Conservation (phyloP, 352 stramenopile genomes). For the Phytophthora agathidicida region DNA sequence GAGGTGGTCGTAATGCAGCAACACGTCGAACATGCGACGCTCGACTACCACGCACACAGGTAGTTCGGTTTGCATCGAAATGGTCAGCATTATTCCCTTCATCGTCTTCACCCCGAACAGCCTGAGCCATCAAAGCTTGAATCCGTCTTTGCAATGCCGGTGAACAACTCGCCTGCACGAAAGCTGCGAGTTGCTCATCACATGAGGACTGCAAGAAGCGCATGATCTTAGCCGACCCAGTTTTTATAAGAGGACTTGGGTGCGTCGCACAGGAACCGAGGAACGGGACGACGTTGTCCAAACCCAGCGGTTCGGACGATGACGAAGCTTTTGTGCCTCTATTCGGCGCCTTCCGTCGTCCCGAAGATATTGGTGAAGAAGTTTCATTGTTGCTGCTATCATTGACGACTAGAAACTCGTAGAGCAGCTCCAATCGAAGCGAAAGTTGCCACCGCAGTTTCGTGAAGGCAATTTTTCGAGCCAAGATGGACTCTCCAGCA, state of each 20-base stretch:
- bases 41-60: conserved; percentile 69
- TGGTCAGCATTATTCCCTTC: conserved; percentile 59
- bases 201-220: conserved; percentile 38
- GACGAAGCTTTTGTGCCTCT: conserved; percentile 10
- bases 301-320: conserved; percentile 44
- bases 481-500: conserved; percentile 32
- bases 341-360: conserved; percentile 15
- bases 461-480: conserved; percentile 54
- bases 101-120: conserved; percentile 33
- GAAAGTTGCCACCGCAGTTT: conserved; percentile 71
- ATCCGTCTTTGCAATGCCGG: conserved; percentile 64
- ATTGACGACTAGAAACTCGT: conserved; percentile 48
- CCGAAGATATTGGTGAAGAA: conserved; percentile 22
- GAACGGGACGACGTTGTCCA: conserved; percentile 80
- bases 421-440: conserved; percentile 65
- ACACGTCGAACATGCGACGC: conserved; percentile 77
- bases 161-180: conserved; percentile 65
- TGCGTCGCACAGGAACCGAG: conserved; percentile 68
- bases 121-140: conserved; percentile 44
- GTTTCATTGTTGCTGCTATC: conserved; percentile 16
- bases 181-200: conserved; percentile 45
- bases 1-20: conserved; percentile 64
- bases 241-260: conserved; percentile 53
- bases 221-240: conserved; percentile 53
- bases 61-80: conserved; percentile 57